Conservation (phyloP, 192 early-diverging fungal genomes). For the Coemansia sp. region DNA sequence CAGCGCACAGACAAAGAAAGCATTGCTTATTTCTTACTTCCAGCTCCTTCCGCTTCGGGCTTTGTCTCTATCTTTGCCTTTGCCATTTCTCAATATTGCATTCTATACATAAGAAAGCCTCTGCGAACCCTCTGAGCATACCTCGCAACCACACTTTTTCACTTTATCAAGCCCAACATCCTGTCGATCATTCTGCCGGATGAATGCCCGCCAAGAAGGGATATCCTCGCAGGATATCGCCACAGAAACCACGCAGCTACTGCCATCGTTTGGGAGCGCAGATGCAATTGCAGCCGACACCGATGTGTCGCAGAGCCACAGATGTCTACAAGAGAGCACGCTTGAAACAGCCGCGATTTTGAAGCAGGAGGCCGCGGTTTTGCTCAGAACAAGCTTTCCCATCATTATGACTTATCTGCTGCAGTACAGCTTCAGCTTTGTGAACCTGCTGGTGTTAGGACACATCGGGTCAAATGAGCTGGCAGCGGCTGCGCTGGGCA, state of each 20-base stretch:
- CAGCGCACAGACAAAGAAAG: neutral
- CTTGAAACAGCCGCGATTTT: conserved; percentile 15
- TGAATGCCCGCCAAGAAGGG: neutral
- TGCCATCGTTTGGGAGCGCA: neutral
- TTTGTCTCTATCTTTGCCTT: too few relatives aligned
- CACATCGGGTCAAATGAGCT: conserved; percentile 67
- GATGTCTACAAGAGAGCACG: neutral
- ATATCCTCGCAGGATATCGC: neutral
- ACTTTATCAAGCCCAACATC: neutral
- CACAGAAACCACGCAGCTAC: neutral
- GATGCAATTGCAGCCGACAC: neutral
- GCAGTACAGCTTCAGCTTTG: conserved; percentile 65
- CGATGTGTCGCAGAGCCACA: neutral
- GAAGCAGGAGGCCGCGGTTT: conserved; percentile 19
- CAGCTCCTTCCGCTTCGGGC: too few relatives aligned
- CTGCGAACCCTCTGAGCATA: neutral
- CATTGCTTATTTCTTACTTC: too few relatives aligned
- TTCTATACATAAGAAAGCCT: neutral
- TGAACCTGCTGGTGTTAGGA: conserved; percentile 64
- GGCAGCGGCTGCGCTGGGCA: conserved; percentile 67
- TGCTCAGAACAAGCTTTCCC: conserved; percentile 29
- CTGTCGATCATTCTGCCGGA: neutral
- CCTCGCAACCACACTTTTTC: too few relatives aligned
- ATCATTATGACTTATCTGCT: conserved; percentile 58
- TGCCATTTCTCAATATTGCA: too few relatives aligned